Conservation (phyloP, 2,329 filamentous ascomycete species). For the Xylaria sp. region DNA sequence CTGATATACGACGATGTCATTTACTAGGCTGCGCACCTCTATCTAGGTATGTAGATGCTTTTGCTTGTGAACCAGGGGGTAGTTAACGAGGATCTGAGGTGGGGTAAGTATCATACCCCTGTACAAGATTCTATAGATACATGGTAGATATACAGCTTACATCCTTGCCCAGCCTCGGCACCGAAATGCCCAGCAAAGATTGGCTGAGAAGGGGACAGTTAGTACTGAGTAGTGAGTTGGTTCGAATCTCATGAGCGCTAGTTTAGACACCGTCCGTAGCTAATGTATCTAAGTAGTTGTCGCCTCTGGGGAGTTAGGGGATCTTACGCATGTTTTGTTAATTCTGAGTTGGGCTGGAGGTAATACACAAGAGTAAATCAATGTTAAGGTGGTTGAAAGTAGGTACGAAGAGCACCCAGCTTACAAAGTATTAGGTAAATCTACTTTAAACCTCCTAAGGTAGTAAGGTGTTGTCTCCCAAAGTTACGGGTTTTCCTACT, state of each 20-base stretch:
- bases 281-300: background rate
- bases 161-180: background rate
- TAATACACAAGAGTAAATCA: background rate
- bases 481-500: too few relatives aligned
- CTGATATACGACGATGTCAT: background rate
- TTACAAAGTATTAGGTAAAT: background rate
- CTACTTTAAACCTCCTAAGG: too few relatives aligned
- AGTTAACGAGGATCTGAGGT: slow-evolving; percentile 1
- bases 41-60: background rate
- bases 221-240: background rate
- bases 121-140: background rate
- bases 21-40: background rate
- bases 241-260: background rate
- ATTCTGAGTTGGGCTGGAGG: background rate
- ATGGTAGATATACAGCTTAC: slow-evolving; percentile 4
- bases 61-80: slow-evolving; percentile 1
- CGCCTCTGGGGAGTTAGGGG: background rate
- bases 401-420: background rate
- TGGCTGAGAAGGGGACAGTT: background rate
- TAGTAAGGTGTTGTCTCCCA: too few relatives aligned
- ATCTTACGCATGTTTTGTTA: background rate
- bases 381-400: background rate
- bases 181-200: background rate
- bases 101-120: slow-evolving; percentile 6
- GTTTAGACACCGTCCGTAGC: background rate